Base-by-base conservation (phyloP, 2,329 filamentous ascomycete genomes). In the Ceratocystis variospora region DNA sequence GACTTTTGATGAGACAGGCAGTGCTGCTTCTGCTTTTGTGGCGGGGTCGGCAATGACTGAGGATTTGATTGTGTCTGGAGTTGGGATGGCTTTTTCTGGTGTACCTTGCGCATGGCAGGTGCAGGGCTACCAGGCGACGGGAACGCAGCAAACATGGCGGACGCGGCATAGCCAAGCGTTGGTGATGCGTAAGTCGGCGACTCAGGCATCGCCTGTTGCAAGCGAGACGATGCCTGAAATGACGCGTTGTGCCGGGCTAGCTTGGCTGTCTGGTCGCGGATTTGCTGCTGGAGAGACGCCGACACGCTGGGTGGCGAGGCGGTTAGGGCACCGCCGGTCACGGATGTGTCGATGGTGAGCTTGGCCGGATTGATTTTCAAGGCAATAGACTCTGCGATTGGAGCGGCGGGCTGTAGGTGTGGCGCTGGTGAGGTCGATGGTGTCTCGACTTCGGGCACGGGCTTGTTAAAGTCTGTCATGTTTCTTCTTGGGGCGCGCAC, bases 211-310 rank as follows among this genome's bases (percentile, higher is more conserved):
- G 53, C 53, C 12, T 33, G 53, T n/a, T 57, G 53, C 53, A 57
- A 28, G 28, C 53, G 53, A 25, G 53, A 17, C 28, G 53, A 57
- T 0, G 33, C 63, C 33, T 62, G 63, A 22, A 65, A 57, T 15
- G 63, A 65, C 33, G 63, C 63, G 48, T 65, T 59, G 41, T 65
- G 63, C 2, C 41, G 63, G 5, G 63, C 50, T 19, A 65, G 48
- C 37, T 65, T 65, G 22, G 63, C 50, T 10, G 63, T 65, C 50
- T 65, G 63, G 10, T 65, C 50, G 25, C 33, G 50, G 50, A 65
- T 59, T 41, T 65, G 63, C 63, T 65, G 50, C n/a, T 44, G 10
- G 33, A 59, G 63, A 12, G 33, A 59, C 50, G 7, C 31, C 3
- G 61, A 46, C 61, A 46, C 45, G 7, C 19, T 28, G 19, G 33